Evolutionary conservation across 2,329 filamentous ascomycete species (phyloP).

Genomic region (Acarospora socialis): DNA sequence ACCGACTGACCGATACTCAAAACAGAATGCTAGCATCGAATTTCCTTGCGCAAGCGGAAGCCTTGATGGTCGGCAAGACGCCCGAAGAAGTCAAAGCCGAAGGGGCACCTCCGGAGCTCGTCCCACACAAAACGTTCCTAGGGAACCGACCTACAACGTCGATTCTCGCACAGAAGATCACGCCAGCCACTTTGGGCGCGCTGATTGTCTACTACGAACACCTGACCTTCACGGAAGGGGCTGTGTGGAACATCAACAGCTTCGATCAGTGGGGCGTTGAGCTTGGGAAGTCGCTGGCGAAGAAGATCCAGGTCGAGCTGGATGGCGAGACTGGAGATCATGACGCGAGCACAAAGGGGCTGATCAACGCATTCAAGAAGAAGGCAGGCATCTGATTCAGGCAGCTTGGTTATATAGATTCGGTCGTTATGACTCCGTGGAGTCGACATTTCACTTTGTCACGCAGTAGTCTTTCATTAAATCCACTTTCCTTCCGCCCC

Average conservation of each 20-base stretch:
- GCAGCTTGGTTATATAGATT: too few species aligned
- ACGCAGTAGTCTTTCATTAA: too few species aligned
- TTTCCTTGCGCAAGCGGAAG: constrained; percentile 36
- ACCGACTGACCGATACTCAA: not conserved
- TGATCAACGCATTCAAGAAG: constrained; percentile 89
- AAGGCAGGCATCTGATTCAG: constrained; percentile 42
- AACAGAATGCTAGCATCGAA: constrained; percentile 35
- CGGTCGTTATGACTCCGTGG: too few species aligned
- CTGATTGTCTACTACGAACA: constrained; percentile 99
- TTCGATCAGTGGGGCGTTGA: constrained; percentile 99
- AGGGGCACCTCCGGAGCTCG: constrained; percentile 39
- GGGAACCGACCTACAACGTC: constrained; percentile 95
- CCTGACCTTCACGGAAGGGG: constrained; percentile 92
- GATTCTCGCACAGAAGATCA: constrained; percentile 86
- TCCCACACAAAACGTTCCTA: constrained; percentile 98
- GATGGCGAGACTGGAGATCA: constrained; percentile 63
- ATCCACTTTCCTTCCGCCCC: too few species aligned
- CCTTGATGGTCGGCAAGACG: constrained; percentile 40
- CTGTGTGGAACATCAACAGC: constrained; percentile 98
- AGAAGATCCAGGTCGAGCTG: constrained; percentile 77
- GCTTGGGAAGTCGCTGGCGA: constrained; percentile 88
- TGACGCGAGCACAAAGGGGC: constrained; percentile 73
- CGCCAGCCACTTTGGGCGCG: constrained; percentile 81
- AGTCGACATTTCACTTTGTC: too few species aligned
- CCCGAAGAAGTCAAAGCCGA: constrained; percentile 34